phyloP scores from a whole-genome alignment of 1,139 yeast species.

The Ashbya aceris region DNA sequence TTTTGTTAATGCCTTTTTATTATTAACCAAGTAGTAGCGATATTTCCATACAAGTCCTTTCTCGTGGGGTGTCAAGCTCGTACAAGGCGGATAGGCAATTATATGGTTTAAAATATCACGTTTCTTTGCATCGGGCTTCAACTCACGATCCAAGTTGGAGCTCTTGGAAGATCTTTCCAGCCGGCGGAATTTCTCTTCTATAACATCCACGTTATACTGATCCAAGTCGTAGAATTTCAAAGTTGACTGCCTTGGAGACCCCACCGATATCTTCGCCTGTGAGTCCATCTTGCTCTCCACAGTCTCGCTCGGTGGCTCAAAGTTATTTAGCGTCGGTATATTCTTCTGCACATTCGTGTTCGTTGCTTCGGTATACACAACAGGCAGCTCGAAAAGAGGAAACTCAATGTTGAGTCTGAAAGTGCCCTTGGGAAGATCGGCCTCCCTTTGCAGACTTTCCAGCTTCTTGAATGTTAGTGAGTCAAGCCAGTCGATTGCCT shows the following conservation, averaged over 20 bases:
- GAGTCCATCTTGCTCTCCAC: slow-evolving; percentile 18
- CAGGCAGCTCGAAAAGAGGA: slow-evolving; percentile 70
- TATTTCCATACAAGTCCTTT: slow-evolving; percentile 88
- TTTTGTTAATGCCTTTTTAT: slow-evolving; percentile 70
- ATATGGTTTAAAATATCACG: slow-evolving; percentile 66
- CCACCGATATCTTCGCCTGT: slow-evolving; percentile 26
- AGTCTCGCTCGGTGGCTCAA: slow-evolving; percentile 25
- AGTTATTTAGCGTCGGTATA: slow-evolving; percentile 29
- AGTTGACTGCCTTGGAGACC: slow-evolving; percentile 31
- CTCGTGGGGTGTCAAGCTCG: slow-evolving; percentile 71
- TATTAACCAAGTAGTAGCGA: slow-evolving; percentile 73
- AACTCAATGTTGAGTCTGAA: slow-evolving; percentile 59
- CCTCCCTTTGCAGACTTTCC: slow-evolving; percentile 35
- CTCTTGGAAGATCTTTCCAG: slow-evolving; percentile 69
- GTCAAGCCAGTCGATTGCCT: slow-evolving; percentile 68
- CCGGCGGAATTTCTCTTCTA: slow-evolving; percentile 77
- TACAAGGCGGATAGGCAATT: slow-evolving; percentile 72
- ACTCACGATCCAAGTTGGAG: slow-evolving; percentile 68
- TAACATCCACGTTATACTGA: slow-evolving; percentile 60
- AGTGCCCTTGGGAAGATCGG: slow-evolving; percentile 22
- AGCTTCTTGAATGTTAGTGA: slow-evolving; percentile 51
- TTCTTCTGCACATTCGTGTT: slow-evolving; percentile 32
- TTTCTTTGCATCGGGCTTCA: slow-evolving; percentile 79
- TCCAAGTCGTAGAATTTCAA: slow-evolving; percentile 57
- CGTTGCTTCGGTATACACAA: slow-evolving; percentile 57